These are phyloP conservation scores for Corylus avellana DNA, from an alignment of 306 rosid species.

Conservation along the genomic window DNA sequence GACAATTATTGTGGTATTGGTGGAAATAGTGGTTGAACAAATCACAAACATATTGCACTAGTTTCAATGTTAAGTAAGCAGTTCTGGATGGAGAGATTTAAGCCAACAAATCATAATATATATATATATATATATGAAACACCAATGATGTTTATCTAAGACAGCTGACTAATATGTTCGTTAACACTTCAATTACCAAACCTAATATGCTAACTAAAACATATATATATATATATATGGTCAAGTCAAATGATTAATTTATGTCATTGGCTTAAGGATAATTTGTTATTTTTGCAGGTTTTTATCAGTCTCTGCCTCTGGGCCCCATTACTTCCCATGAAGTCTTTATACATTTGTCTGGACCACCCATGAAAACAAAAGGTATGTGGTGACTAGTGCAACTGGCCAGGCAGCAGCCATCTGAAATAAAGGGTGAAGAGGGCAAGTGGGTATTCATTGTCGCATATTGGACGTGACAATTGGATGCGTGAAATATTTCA, in stretches of 20 bases:
- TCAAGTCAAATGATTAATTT: slow-evolving; percentile 17
- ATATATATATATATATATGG: background rate
- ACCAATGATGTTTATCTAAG: background rate
- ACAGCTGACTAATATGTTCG: slow-evolving; percentile 13
- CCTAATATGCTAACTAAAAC: slow-evolving; percentile 26
- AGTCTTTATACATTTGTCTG: background rate
- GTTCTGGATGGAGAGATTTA: background rate
- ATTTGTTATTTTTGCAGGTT: background rate
- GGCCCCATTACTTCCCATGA: background rate
- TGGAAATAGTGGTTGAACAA: slow-evolving; percentile 7
- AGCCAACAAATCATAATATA: background rate
- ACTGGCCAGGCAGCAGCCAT: too few relatives aligned
- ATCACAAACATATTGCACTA: background rate
- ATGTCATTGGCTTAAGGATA: slow-evolving; percentile 12
- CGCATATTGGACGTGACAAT: background rate
- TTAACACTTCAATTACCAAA: slow-evolving; percentile 30
- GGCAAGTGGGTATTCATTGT: background rate
- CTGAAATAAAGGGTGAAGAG: background rate
- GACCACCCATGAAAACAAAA: background rate
- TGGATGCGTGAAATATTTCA: background rate
- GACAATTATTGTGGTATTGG: background rate
- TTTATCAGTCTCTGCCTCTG: background rate
- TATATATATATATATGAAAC: background rate
- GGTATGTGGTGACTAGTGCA: background rate
- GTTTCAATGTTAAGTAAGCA: slow-evolving; percentile 16